Conservation (phyloP, 495 filamentous ascomycete species). For the Aspergillus avenaceus region DNA sequence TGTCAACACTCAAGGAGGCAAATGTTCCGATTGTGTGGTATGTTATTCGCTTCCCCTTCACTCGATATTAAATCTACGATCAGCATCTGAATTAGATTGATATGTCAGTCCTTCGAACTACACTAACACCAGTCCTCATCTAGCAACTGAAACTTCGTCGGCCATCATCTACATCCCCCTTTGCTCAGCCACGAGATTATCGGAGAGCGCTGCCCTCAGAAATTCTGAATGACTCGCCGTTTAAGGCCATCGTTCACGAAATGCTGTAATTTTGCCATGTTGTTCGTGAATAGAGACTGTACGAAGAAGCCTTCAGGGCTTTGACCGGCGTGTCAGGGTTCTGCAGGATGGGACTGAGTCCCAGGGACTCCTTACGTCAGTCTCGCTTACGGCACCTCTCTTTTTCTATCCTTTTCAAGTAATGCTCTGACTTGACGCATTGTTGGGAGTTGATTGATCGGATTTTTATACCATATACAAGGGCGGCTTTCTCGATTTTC, state of each 20-base stretch:
- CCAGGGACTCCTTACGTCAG: slow-evolving; percentile 5
- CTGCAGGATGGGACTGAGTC: slow-evolving; percentile 22
- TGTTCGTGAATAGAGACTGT: background rate
- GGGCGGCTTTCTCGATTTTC: slow-evolving; percentile 22
- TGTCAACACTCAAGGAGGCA: slow-evolving; percentile 38
- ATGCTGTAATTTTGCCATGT: slow-evolving; percentile 12
- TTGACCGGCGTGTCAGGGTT: slow-evolving; percentile 13
- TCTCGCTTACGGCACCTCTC: slow-evolving; percentile 4
- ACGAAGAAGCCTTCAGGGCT: slow-evolving; percentile 1
- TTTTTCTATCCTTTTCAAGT: slow-evolving; percentile 7
- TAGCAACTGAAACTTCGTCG: slow-evolving; percentile 42
- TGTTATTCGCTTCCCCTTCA: slow-evolving; percentile 14
- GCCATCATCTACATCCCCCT: slow-evolving; percentile 38
- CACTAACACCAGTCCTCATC: slow-evolving; percentile 10
- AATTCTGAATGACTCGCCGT: slow-evolving; percentile 28
- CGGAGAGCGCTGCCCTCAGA: slow-evolving; percentile 39
- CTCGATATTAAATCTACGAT: background rate
- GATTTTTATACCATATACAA: slow-evolving; percentile 15
- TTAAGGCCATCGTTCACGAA: slow-evolving; percentile 19
- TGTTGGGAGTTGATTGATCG: slow-evolving; percentile 29
- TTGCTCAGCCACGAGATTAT: slow-evolving; percentile 43
- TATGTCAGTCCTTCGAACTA: background rate
- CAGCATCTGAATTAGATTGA: background rate
- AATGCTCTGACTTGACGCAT: slow-evolving; percentile 30
- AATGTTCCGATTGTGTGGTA: slow-evolving; percentile 47